Conservation (phyloP, 2,329 filamentous ascomycete species). For the Pseudogymnoascus sp. region DNA sequence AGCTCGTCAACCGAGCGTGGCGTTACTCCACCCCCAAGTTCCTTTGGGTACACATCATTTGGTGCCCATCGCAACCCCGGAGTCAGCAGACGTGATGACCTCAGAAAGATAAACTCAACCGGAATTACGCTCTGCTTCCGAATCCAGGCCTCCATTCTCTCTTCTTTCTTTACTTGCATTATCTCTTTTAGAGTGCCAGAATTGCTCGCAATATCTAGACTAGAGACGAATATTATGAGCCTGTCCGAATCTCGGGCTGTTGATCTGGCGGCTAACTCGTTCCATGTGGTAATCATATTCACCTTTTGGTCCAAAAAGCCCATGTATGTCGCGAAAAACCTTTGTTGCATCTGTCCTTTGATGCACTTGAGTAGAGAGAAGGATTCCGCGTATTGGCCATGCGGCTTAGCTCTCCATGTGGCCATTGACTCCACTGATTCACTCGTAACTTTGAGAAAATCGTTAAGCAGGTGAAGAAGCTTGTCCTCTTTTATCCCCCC, state of each 20-base stretch:
- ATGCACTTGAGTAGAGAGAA: not conserved
- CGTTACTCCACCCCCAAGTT: not conserved
- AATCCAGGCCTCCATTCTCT: constrained; percentile 5
- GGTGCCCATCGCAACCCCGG: not conserved
- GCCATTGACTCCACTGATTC: not conserved
- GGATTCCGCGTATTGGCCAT: not conserved
- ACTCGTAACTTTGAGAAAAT: not conserved
- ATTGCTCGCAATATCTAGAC: not conserved
- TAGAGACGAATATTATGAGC: not conserved
- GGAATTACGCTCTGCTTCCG: not conserved
- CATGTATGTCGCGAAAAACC: not conserved
- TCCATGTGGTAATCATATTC: not conserved
- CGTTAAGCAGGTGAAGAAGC: not conserved
- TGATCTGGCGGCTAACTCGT: constrained; percentile 2
- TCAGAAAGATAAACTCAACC: not conserved
- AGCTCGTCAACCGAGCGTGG: not conserved
- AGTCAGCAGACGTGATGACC: not conserved
- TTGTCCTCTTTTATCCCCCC: not conserved
- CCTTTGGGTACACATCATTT: not conserved
- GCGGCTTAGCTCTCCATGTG: not conserved
- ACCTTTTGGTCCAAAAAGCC: not conserved
- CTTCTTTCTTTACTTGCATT: not conserved
- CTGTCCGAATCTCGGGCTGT: not conserved
- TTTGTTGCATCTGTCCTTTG: not conserved
- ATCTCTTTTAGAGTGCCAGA: not conserved